Evolutionary conservation across 2,329 filamentous ascomycete genomes (phyloP), one percentile per base, ranked within the genome.

Genomic region (Aspergillus sp.): DNA sequence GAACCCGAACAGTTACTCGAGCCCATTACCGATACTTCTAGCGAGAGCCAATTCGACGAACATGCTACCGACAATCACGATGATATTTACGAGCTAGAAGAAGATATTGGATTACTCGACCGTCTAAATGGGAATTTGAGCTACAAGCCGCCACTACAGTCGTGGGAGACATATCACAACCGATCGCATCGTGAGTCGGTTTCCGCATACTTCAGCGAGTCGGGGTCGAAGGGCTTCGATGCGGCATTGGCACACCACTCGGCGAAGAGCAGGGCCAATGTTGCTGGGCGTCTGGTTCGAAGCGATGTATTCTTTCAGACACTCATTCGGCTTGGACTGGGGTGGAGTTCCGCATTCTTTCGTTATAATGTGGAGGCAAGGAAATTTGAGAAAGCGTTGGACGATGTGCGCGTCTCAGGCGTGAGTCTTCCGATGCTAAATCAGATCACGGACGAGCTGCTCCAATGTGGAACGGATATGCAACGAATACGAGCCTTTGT

Each of bases 321-420:
- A 3, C 52, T 72, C 9, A 62, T 72, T 44, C 64, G 65, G 32
- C 63, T 74, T 17, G 68, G 66, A 12, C 56, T 74, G 17, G 72
- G 72, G 6, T 73, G 72, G 67, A 65, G 64, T 46, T 74, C 72
- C 6, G 55, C 65, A 5, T 63, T 74, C 47, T 74, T 74, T 49
- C 60, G 58, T 5, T 74, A 68, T 56, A 62, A 73, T 50, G 57
- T 64, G 43, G 50, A 60, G 42, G 56, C 55, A 3, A 57, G 51
- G 17, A 56, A 44, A n/a, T 74, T 74, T 45, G 64, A 68, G 35
- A 70, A 66, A 35, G 63, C 64, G 3, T 61, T 78, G 32, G 57
- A 66, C 3, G 64, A 74, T 46, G 65, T 75, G 1, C 66, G 74
- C 2, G 65, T 79, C 25, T 75, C 75, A 2, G 81, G 80, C 2